Evolutionary conservation across 2,329 filamentous ascomycete species (phyloP), one percentile per base, ranked within the genome.

Genomic region (Diplodia mutila): DNA sequence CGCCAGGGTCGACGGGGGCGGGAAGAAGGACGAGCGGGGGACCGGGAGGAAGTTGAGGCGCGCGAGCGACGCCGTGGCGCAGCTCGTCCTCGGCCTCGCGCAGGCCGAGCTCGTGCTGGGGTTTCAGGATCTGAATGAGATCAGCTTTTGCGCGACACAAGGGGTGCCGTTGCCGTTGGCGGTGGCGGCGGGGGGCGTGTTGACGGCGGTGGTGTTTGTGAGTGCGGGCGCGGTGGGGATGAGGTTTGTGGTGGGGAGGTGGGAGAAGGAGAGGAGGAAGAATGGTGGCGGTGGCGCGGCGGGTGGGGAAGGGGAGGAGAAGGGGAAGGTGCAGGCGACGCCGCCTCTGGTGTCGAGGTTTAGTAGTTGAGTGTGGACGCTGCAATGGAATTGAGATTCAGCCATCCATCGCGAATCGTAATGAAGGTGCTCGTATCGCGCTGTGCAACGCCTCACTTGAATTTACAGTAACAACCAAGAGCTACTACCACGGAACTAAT

Each of bases 51-150:
- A 7, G 46, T 16, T 64, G 18, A 12, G 39, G 23, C 49, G 49
- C 6, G 48, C 34, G 49, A 23, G 61, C 16, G 61, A 27, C 34
- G 34, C 12, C 12, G 49, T 54, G 14, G 61, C 61, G 8, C 32
- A 46, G 29, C 49, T 54, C 16, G 52, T 53, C 27, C 34, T 65
- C 32, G 49, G 11, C 1, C 25, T 65, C 4, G 61, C 29, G 3
- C 61, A 54, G 49, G 32, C 42, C n/a, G 61, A 65, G 23, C 21
- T 65, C 16, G 16, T 54, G 16, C 25, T 53, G 6, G 61, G 61
- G 14, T 54, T 54, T 3, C 27, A 29, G n/a, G 61, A 65, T 25
- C 32, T 52, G 34, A 65, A 65, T 18, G 21, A 18, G 16, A 53
- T 65, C 16, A 42, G 21, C 21, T 53, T 65, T 23, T 65, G 61